Percentiles rank a stretch among this genome's conserved stretches.
These are phyloP conservation scores for Solanum chmielewskii DNA, from an alignment of 257 asterid genomes.

Conservation along the genomic window DNA sequence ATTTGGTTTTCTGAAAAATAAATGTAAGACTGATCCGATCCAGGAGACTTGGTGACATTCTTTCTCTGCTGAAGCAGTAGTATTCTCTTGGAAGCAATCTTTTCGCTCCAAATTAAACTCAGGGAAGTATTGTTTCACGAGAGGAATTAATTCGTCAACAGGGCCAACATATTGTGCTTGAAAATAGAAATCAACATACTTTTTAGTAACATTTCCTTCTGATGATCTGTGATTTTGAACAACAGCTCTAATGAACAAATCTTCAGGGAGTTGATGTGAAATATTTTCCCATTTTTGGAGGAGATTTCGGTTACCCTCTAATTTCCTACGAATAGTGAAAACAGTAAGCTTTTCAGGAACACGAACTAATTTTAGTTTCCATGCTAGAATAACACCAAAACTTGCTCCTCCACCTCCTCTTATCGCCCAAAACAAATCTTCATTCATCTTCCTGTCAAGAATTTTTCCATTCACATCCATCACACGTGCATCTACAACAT, in stretches of 20 bases:
- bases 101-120: not conserved
- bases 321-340: not conserved
- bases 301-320: not conserved
- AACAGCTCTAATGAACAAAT: not conserved
- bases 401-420: constrained; percentile 1
- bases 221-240: not conserved
- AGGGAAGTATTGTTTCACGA: not conserved
- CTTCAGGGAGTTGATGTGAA: not conserved
- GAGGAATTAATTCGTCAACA: not conserved
- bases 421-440: not conserved
- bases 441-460: not conserved
- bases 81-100: not conserved
- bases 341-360: not conserved
- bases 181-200: not conserved
- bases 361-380: not conserved
- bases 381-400: not conserved
- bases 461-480: not conserved
- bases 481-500: not conserved
- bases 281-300: not conserved
- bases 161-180: not conserved
- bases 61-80: not conserved
- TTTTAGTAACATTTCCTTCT: not conserved
- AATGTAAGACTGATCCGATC: not conserved
- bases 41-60: not conserved
- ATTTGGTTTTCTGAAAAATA: not conserved